phyloP scores from a whole-genome alignment of 306 rosid species.

The Cicer chorassanicum region DNA sequence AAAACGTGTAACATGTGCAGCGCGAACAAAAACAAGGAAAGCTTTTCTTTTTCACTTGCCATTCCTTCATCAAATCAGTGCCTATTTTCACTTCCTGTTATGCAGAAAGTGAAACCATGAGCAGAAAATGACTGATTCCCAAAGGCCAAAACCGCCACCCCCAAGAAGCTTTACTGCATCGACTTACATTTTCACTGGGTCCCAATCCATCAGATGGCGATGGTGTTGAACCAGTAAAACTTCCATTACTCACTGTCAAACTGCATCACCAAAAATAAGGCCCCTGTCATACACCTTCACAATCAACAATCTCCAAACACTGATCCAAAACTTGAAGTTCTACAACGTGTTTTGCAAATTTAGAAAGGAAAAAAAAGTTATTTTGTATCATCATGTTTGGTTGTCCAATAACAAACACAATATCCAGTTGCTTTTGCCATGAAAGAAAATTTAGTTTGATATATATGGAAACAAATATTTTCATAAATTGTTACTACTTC shows the following conservation, averaged over 20 bases:
- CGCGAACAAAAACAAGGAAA: conserved; percentile 17
- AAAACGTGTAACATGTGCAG: conserved; percentile 40
- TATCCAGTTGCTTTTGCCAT: not conserved
- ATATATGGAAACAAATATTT: not conserved
- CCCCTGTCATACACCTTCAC: not conserved
- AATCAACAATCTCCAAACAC: conserved; percentile 14
- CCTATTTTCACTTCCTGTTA: conserved; percentile 3
- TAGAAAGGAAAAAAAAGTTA: not conserved
- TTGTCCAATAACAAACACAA: not conserved
- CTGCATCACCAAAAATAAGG: conserved; percentile 53
- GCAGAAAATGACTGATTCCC: conserved; percentile 44
- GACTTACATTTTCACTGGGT: conserved; percentile 60
- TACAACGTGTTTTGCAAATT: not conserved
- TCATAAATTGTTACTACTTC: too few relatives aligned
- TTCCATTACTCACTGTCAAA: conserved; percentile 58
- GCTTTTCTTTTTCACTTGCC: conserved; percentile 9
- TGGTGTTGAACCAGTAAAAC: conserved; percentile 53
- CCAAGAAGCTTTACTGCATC: conserved; percentile 46
- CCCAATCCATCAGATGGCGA: conserved; percentile 57
- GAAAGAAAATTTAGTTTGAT: not conserved
- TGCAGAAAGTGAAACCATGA: conserved; percentile 43
- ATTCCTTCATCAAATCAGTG: conserved; percentile 37
- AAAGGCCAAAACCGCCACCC: conserved; percentile 59
- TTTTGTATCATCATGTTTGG: not conserved
- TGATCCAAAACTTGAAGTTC: conserved; percentile 3